A percentile compares a stretch with the other conserved stretches of the same genome.
Conservation (phyloP, 352 stramenopile genomes). For the Globisporangium camurandrum region DNA sequence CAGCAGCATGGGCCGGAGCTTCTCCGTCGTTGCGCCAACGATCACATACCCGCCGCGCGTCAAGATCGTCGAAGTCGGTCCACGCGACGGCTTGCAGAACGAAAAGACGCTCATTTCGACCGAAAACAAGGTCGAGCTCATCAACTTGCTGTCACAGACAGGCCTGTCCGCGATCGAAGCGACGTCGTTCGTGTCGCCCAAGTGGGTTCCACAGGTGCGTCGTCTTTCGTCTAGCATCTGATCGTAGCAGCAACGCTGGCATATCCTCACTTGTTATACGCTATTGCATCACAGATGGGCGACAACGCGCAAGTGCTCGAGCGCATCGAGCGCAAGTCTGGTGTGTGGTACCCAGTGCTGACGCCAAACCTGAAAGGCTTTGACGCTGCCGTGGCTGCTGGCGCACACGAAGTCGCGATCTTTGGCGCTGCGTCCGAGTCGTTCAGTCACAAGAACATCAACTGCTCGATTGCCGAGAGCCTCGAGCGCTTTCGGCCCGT, state of each 20-base stretch:
- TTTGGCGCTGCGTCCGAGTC: conserved; percentile 93
- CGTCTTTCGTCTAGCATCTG: too few relatives aligned
- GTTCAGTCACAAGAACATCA: conserved; percentile 96
- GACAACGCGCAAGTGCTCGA: conserved; percentile 88
- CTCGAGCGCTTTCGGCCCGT: conserved; percentile 90
- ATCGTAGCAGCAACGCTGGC: too few relatives aligned
- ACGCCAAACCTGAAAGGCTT: conserved; percentile 93
- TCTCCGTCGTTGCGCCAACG: not conserved
- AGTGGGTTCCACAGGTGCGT: conserved; percentile 92
- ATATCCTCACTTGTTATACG: conserved; percentile 5
- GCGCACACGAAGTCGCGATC: conserved; percentile 92
- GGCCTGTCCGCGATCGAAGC: conserved; percentile 89
- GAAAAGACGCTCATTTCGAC: conserved; percentile 86
- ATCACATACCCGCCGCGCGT: conserved; percentile 61
- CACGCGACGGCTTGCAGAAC: conserved; percentile 95
- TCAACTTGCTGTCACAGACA: conserved; percentile 86
- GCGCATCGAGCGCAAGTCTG: conserved; percentile 60
- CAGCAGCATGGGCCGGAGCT: not conserved
- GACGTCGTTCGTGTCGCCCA: conserved; percentile 94
- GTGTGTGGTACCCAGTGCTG: conserved; percentile 87
- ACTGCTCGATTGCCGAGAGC: conserved; percentile 95
- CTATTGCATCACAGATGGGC: conserved; percentile 90
- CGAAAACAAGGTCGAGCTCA: conserved; percentile 88
- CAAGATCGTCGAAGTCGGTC: conserved; percentile 93
- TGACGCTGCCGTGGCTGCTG: conserved; percentile 71